Evolutionary conservation across 345 rosid species (phyloP), one percentile per base, ranked within the genome.

Genomic region (Murraya paniculata): DNA sequence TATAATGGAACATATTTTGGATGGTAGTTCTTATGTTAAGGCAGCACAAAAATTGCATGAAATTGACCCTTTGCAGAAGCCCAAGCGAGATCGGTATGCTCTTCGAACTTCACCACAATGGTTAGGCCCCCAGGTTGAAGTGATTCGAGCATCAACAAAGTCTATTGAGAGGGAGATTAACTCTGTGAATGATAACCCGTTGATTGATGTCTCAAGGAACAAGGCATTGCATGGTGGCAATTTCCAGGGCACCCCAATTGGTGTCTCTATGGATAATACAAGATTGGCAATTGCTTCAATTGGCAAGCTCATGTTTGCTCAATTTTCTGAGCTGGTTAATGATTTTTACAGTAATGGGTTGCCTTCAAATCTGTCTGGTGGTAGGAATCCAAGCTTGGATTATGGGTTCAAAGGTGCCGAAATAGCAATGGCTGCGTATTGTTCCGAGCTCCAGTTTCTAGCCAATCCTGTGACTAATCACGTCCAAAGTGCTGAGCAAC

Each of bases 401-500:
- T 87, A 87, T 56, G 86, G 87, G 13, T 81, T 85, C 73, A 87
- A 85, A 48, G 88, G 88, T 1, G 86, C 88, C 11, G 86, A 87
- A 38, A 78, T 85, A 50, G 83, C 90, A 5, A 87, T 87, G 88
- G 76, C 91, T 24, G 75, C 93, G 0, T 89, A 89, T 67, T 91
- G 90, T 77, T 91, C 90, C 0, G 95, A 91, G 88, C 87, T 88
- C 9, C 89, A 89, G 59, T 89, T 82, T 74, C 80, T 89, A 18
- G 95, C 93, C 56, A 91, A 88, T 58, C 95, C 90, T 0, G 90
- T 89, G 65, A 91, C 95, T 9, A 91, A 78, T 77, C 95, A 91
- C 33, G 91, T 89, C 27, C 91, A 91, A 33, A 88, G 90, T 28
- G 92, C 93, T 0, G 91, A 87, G 82, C 91, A 91, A 68, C 93